These are phyloP conservation scores for Eucalyptus grandis DNA, from an alignment of 345 rosid species.

Conservation along the genomic window DNA sequence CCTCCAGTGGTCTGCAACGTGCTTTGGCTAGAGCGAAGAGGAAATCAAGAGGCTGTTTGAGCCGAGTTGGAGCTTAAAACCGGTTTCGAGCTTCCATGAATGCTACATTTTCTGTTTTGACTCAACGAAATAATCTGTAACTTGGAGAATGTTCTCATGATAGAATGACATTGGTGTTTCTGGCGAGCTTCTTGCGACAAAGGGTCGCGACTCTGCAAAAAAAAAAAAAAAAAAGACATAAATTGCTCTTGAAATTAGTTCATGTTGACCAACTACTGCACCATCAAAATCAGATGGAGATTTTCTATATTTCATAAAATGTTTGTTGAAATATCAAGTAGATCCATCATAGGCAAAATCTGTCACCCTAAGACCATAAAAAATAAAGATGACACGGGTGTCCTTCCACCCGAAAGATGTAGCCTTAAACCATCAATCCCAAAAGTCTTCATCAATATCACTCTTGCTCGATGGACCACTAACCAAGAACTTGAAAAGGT, in stretches of 20 bases:
- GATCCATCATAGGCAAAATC: too few relatives aligned
- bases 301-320: too few relatives aligned
- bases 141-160: not conserved
- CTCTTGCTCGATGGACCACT: too few relatives aligned
- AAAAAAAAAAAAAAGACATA: not conserved
- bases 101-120: not conserved
- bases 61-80: not conserved
- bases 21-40: not conserved
- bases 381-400: too few relatives aligned
- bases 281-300: too few relatives aligned
- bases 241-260: not conserved
- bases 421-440: too few relatives aligned
- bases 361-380: too few relatives aligned
- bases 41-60: constrained; percentile 1
- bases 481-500: too few relatives aligned
- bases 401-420: too few relatives aligned
- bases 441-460: too few relatives aligned
- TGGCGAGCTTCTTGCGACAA: not conserved
- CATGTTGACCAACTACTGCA: not conserved
- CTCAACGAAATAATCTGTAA: not conserved
- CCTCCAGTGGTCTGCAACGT: not conserved
- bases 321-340: too few relatives aligned
- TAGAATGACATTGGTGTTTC: not conserved
- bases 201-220: not conserved
- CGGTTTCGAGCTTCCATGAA: not conserved